phyloP scores from a whole-genome alignment of 1,139 yeast genomes.

The Saccharomycopsis hybrid region DNA sequence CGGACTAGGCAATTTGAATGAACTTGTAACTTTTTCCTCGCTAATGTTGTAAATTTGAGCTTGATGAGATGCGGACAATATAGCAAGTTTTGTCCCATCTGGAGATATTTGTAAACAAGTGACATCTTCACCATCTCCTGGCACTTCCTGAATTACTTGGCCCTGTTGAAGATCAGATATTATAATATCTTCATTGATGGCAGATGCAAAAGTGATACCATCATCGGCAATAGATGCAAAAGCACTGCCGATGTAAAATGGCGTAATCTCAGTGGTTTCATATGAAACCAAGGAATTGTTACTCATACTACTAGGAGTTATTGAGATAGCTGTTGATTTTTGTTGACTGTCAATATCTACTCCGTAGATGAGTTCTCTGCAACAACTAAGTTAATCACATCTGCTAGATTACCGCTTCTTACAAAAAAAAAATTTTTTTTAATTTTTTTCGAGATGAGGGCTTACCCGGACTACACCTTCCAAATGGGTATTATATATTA shows the following conservation, averaged over 20 bases:
- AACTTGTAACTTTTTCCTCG: conserved; percentile 43
- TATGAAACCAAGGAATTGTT: conserved; percentile 27
- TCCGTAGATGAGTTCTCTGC: too few species aligned
- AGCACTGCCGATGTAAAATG: conserved; percentile 83
- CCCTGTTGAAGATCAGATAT: conserved; percentile 59
- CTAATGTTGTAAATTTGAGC: conserved; percentile 51
- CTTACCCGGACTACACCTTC: too few species aligned
- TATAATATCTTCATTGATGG: conserved; percentile 66
- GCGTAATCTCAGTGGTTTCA: conserved; percentile 46
- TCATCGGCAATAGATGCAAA: conserved; percentile 63
- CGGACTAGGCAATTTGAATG: conserved; percentile 64
- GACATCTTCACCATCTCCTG: conserved; percentile 81
- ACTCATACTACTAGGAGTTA: too few species aligned
- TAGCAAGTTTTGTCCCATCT: conserved; percentile 63
- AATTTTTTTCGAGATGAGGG: too few species aligned
- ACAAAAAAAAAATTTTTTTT: too few species aligned
- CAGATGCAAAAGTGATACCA: conserved; percentile 71
- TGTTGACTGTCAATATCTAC: too few species aligned
- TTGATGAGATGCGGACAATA: conserved; percentile 80
- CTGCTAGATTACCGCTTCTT: too few species aligned
- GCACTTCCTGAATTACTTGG: conserved; percentile 51
- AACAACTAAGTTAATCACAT: too few species aligned
- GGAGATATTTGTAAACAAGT: conserved; percentile 74
- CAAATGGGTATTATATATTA: too few species aligned
- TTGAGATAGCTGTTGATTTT: too few species aligned